Evolutionary conservation across 805 yeast genomes (phyloP), one percentile per base, ranked within the genome.

Genomic region (Saccharomyces jurei): DNA sequence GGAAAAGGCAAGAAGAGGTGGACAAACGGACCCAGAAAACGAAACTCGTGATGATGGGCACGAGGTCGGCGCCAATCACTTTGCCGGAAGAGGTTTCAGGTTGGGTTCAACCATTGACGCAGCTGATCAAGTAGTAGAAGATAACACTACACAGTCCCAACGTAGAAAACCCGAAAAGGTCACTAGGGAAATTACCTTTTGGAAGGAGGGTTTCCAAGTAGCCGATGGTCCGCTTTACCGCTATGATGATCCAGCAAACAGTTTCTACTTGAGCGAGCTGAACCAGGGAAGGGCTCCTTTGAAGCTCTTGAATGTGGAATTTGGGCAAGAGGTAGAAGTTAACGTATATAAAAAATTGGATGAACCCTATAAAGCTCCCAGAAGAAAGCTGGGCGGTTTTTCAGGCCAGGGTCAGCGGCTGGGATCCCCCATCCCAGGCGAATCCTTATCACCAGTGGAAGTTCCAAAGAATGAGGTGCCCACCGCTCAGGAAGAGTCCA

Each of bases 191-290:
- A 86, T 94, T 58, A 89, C 96, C 0, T 92, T 94, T 69, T 94
- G 99, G 99, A 86, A 83, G 61, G 92, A 94, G 64, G 99, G 99
- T 1, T 94, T 94, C 72, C 89, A 89, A 58, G 90, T 94, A 27
- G 98, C 94, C 31, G 96, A 91, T 50, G 98, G 98, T 2, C 81
- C 81, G 26, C 77, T 94, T 54, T 85, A 80, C 68, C 77, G 94
- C 55, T 94, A 90, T 68, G 97, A 92, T 64, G 98, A 94, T 68
- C 96, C 96, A 5, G 82, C 80, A n/a, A 94, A 92, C 68, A 84
- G 84, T 50, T 80, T 78, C 48, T 86, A 88, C 59, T 75, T 94
- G 63, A 79, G 83, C 59, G 94, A 91, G 60, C 78, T 94, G 71
- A 87, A 88, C 65, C 79, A 83, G 54, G 99, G 99, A 9, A 78